Conservation (phyloP, 2,329 filamentous ascomycete genomes). For the Hypoxylon sp. region DNA sequence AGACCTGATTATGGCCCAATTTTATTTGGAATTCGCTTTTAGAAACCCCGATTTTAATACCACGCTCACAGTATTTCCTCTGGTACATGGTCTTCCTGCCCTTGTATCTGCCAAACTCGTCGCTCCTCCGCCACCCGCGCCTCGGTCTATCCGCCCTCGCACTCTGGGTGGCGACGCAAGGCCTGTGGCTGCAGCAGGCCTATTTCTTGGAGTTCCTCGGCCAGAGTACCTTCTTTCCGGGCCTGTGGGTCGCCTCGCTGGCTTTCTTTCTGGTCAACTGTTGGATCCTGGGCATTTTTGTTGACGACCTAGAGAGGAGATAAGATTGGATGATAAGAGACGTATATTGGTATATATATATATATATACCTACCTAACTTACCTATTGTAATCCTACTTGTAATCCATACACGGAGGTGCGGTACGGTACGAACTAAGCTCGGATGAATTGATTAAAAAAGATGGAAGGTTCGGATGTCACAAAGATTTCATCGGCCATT, state of each 20-base stretch:
- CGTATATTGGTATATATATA: slow-evolving; percentile 8
- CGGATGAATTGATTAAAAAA: neutral
- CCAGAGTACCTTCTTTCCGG: slow-evolving; percentile 83
- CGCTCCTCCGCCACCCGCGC: slow-evolving; percentile 69
- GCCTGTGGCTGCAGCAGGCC: slow-evolving; percentile 78
- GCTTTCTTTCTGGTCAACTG: slow-evolving; percentile 87
- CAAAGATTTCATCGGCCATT: neutral
- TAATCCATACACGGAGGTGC: neutral
- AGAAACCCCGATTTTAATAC: slow-evolving; percentile 31
- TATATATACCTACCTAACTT: slow-evolving; percentile 1
- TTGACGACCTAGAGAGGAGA: slow-evolving; percentile 67
- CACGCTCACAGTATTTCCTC: slow-evolving; percentile 82
- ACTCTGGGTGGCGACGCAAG: slow-evolving; percentile 83
- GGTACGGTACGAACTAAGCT: neutral
- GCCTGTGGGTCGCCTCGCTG: slow-evolving; percentile 80
- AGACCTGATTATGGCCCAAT: neutral
- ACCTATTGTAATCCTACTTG: too few species aligned
- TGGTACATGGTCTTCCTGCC: slow-evolving; percentile 98
- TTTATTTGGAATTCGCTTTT: neutral
- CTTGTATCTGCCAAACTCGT: slow-evolving; percentile 86
- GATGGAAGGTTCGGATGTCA: neutral
- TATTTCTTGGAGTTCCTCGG: slow-evolving; percentile 85
- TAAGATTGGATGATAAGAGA: neutral
- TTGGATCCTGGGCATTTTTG: slow-evolving; percentile 86
- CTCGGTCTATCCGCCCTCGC: slow-evolving; percentile 73